phyloP scores from a whole-genome alignment of 1,284 basidiomycete species.

The Sanguinoderma infundibulare region DNA sequence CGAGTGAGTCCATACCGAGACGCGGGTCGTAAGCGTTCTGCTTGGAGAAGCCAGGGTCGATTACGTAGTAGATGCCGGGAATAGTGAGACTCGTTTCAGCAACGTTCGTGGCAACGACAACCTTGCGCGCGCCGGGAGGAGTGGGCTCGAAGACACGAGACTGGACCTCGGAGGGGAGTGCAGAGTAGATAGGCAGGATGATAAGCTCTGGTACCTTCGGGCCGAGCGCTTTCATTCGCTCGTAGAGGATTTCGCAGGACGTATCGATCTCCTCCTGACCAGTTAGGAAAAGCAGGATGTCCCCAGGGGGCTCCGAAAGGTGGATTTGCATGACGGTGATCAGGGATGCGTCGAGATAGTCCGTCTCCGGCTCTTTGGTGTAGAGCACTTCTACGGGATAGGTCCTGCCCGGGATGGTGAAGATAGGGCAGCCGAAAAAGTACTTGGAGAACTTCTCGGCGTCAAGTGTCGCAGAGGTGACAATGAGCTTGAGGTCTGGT shows the following conservation, averaged over 20 bases:
- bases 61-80: conserved; percentile 98
- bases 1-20: conserved; percentile 97
- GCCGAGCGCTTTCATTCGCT: conserved; percentile 97
- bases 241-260: conserved; percentile 94
- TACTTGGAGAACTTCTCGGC: conserved; percentile 99
- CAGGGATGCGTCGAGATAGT: conserved; percentile 97
- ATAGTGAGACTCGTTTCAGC: conserved; percentile 99
- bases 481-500: conserved; percentile 96
- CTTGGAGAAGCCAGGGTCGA: conserved; percentile 98
- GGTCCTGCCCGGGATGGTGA: conserved; percentile 99
- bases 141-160: conserved; percentile 97
- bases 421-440: conserved; percentile 98
- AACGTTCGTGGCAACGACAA: conserved; percentile 98
- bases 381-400: conserved; percentile 98
- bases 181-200: conserved; percentile 97
- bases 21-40: conserved; percentile 99
- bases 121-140: conserved; percentile 95
- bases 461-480: conserved; percentile 98
- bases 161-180: conserved; percentile 97
- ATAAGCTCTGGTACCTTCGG: conserved; percentile 97
- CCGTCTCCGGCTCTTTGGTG: conserved; percentile 98
- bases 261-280: conserved; percentile 99
- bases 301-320: conserved; percentile 95
- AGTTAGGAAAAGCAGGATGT: conserved; percentile 95
- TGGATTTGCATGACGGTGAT: conserved; percentile 99